Base-by-base conservation (phyloP, 805 yeast genomes). In the Citeromyces nyonsensis region DNA sequence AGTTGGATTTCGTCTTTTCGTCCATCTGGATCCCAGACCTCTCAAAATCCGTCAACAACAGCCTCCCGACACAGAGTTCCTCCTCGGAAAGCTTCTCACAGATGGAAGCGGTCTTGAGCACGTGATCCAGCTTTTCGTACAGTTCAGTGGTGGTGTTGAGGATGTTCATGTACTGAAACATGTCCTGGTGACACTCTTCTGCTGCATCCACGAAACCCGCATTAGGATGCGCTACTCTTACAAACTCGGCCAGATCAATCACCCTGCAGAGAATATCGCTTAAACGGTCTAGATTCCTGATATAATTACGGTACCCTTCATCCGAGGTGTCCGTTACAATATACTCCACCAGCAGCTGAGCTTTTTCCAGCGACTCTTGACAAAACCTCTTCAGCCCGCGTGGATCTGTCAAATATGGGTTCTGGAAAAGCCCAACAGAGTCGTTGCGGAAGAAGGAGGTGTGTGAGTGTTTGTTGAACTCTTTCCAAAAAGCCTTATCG, bases 121-220 rank as follows among this genome's bases (percentile, higher is more conserved):
- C 74, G n/a, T 51, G 45, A 14, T 66, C 63, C 27, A 91, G 61
- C 29, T 68, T 70, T 30, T 57, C 52, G 45, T 75, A 83, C 20
- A 91, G 59, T 25, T 68, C 76, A 10, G 73, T 79, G 34, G 83
- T 77, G 2, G 97, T 86, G 51, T 91, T 91, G 29, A 91, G 59
- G 33, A 78, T 67, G 52, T 85, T 91, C 98, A 91, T 91, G 52
- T 77, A 86, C 46, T 85, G 94, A 52, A 78, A 88, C 80, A 88
- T 71, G 40, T 72, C 61, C 43, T 83, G 93, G 48, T 88, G 95
- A 25, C 91, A 79, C 29, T 68, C 64, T 46, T 88, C 94, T 2
- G 98, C 95, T 2, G 85, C 86, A 26, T 62, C 63, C 8, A 79
- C 63, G 64, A 82, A 84, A 11, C 59, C 52, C 32, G 59, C 59